Conservation (phyloP, 2,329 filamentous ascomycete genomes). For the Cercospora zeina region DNA sequence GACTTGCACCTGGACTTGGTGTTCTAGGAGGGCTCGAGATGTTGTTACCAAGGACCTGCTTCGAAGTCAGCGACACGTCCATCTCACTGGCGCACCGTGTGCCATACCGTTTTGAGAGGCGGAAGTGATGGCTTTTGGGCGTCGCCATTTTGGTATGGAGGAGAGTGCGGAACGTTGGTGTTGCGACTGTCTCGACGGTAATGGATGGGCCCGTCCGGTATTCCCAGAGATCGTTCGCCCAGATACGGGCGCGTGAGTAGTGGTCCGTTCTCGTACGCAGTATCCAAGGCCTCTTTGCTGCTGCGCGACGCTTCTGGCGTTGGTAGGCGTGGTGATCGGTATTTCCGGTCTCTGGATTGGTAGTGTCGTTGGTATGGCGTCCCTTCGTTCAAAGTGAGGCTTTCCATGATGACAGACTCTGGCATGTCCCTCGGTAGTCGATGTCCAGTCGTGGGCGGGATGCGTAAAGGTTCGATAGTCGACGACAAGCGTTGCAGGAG, state of each 20-base stretch:
- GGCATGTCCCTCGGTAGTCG: not conserved
- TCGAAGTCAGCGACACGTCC: not conserved
- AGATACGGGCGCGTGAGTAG: constrained; percentile 5
- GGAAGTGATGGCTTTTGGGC: constrained; percentile 38
- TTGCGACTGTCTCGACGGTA: constrained; percentile 31
- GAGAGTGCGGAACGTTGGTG: constrained; percentile 33
- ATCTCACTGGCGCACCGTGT: not conserved
- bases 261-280: constrained; percentile 22
- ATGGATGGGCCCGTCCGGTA: constrained; percentile 18
- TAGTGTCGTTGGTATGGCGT: constrained; percentile 25
- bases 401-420: constrained; percentile 25
- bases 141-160: constrained; percentile 35
- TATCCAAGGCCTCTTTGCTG: constrained; percentile 35
- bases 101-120: constrained; percentile 40
- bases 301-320: constrained; percentile 38
- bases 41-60: constrained; percentile 36
- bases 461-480: not conserved
- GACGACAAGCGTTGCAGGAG: not conserved
- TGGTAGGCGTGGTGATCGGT: constrained; percentile 37
- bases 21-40: constrained; percentile 38
- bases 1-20: constrained; percentile 31
- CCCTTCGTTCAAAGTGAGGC: constrained; percentile 27
- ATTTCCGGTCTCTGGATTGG: constrained; percentile 23
- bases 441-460: not conserved
- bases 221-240: constrained; percentile 17